Percentiles rank a stretch among this genome's conserved stretches.
Conservation (phyloP, 129 eudicot species). For the Flaveria linearis region DNA sequence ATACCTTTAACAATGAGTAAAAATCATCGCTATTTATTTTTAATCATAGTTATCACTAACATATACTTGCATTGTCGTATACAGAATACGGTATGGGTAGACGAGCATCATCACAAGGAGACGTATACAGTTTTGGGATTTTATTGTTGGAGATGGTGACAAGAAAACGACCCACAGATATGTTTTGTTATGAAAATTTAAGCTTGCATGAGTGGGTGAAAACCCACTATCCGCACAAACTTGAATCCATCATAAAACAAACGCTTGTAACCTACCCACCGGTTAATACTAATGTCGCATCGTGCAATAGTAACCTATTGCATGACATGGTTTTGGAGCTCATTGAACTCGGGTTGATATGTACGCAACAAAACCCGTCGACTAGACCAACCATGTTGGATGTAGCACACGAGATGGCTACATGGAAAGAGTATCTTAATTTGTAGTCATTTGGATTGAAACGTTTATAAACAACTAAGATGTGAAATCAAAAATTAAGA, state of each 20-base stretch:
- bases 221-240: slow-evolving; percentile 57
- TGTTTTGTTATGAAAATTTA: slow-evolving; percentile 45
- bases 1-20: too few species aligned
- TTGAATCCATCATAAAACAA: slow-evolving; percentile 54
- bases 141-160: slow-evolving; percentile 63
- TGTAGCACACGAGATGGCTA: slow-evolving; percentile 63
- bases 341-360: slow-evolving; percentile 73
- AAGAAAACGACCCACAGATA: slow-evolving; percentile 70
- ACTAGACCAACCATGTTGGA: slow-evolving; percentile 78
- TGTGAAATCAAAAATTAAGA: not conserved
- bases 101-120: slow-evolving; percentile 72
- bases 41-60: not conserved
- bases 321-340: slow-evolving; percentile 61
- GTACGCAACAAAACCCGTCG: slow-evolving; percentile 68
- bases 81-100: slow-evolving; percentile 92
- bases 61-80: not conserved
- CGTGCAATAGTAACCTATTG: slow-evolving; percentile 30
- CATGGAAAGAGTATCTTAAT: slow-evolving; percentile 56
- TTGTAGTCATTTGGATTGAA: slow-evolving; percentile 20
- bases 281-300: not conserved
- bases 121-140: slow-evolving; percentile 73
- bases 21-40: not conserved
- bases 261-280: slow-evolving; percentile 36
- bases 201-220: slow-evolving; percentile 78
- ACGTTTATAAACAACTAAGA: slow-evolving; percentile 18